phyloP scores from a whole-genome alignment of 2,329 filamentous ascomycete genomes.

The Fusarium acutatum region DNA sequence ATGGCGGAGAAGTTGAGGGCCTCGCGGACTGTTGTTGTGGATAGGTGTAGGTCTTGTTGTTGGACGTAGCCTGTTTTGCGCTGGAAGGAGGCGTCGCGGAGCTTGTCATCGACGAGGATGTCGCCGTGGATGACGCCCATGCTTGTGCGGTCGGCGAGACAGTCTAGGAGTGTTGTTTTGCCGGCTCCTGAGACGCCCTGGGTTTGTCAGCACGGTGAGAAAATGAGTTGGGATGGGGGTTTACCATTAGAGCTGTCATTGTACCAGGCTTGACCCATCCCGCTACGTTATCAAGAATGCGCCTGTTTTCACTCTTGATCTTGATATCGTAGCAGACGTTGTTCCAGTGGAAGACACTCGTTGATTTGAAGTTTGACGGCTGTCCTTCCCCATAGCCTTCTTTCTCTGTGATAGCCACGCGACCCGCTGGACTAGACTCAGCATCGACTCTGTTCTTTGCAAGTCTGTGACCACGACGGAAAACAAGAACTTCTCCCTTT shows the following conservation, averaged over 20 bases:
- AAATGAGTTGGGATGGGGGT: fast-evolving
- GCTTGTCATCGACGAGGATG: slow-evolving; percentile 70
- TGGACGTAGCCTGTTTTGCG: slow-evolving; percentile 89
- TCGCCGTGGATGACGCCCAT: slow-evolving; percentile 86
- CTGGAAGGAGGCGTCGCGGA: slow-evolving; percentile 80
- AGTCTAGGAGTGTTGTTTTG: slow-evolving; percentile 87
- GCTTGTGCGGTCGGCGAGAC: slow-evolving; percentile 80
- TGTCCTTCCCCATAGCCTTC: slow-evolving; percentile 9
- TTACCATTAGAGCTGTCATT: slow-evolving; percentile 80
- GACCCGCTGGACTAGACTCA: slow-evolving; percentile 20
- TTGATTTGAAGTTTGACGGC: slow-evolving; percentile 57
- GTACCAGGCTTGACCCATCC: slow-evolving; percentile 92
- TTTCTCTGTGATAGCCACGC: slow-evolving; percentile 10
- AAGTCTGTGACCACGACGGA: slow-evolving; percentile 54
- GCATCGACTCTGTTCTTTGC: not conserved
- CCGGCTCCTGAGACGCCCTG: slow-evolving; percentile 77
- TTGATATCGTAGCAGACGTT: slow-evolving; percentile 77
- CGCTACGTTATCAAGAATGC: slow-evolving; percentile 82
- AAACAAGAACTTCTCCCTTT: slow-evolving; percentile 69
- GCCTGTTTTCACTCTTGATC: slow-evolving; percentile 76
- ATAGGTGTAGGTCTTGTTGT: slow-evolving; percentile 85
- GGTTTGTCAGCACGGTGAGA: not conserved
- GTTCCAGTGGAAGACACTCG: slow-evolving; percentile 82
- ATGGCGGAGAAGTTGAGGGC: slow-evolving; percentile 84
- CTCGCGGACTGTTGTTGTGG: slow-evolving; percentile 83